Evolutionary conservation across 2,329 filamentous ascomycete genomes (phyloP), one percentile per base, ranked within the genome.

Genomic region (Acarospora socialis): DNA sequence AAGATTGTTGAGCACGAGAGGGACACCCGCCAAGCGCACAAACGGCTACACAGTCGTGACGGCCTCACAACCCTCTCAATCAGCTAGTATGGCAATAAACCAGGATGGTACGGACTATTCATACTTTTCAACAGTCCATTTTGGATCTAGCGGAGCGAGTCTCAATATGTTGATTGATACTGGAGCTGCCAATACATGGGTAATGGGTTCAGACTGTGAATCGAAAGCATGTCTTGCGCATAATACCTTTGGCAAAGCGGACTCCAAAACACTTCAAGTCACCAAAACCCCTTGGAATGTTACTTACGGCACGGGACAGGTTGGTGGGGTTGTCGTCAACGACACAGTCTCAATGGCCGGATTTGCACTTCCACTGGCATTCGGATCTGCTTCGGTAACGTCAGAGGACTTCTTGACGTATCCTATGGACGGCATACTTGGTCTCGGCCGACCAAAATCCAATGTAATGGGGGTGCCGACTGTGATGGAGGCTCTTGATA

Each of bases 361-460:
- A 10, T 61, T 86, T 39, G 68, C 63, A 24, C 49, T 82, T 9
- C 52, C 65, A 2, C 65, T 83, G 44, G 61, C 70, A 3, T 81
- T 93, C 46, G 84, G 84, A 4, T 56, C 86, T 37, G 81, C 79
- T 14, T 69, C 67, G 20, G 66, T 66, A 15, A 80, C 80, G 2
- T 83, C 81, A 1, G 56, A 71, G 31, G 75, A 90, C 41, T 92
- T 93, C 52, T 56, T 61, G 17, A 67, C 69, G 32, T 92, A 87
- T 45, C 78, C 81, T 2, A 84, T 92, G 54, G 84, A 93, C 51
- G 84, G 84, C 15, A 92, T 93, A 29, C 59, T 93, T 3, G 84
- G 83, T 3, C 58, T 92, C 15, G 78, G 80, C 10, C 73, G 76
- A 44, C 67, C 66, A 38, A 59, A 63, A 7, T 68, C 67, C 3